These are phyloP conservation scores for Trichoderma atroviride DNA, from an alignment of 2,329 filamentous ascomycete species.

Conservation along the genomic window DNA sequence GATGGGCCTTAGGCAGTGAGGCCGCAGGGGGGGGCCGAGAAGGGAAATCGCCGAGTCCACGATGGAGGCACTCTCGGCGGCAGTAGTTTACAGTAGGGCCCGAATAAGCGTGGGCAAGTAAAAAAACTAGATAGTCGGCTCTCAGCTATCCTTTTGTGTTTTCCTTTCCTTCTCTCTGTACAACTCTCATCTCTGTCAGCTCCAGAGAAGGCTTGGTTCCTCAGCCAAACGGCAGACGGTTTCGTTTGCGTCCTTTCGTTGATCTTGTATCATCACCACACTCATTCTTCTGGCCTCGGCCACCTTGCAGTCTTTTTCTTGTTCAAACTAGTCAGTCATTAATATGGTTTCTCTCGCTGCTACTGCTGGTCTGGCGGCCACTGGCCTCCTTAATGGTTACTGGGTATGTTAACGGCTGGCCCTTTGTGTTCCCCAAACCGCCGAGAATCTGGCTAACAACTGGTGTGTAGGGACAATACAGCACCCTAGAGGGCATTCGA, in stretches of 20 bases:
- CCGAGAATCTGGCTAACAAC: slow-evolving; percentile 1
- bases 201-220: slow-evolving; percentile 37
- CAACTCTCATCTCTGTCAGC: slow-evolving; percentile 33
- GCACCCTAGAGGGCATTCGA: slow-evolving; percentile 37
- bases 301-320: slow-evolving; percentile 40
- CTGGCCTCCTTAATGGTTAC: slow-evolving; percentile 45
- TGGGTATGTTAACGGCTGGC: slow-evolving; percentile 38
- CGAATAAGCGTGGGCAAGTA: slow-evolving; percentile 20
- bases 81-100: slow-evolving; percentile 10
- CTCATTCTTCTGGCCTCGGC: slow-evolving; percentile 36
- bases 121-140: slow-evolving; percentile 25
- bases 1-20: slow-evolving; percentile 21
- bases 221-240: slow-evolving; percentile 40
- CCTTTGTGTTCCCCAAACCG: not conserved
- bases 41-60: slow-evolving; percentile 32
- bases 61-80: slow-evolving; percentile 21
- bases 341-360: slow-evolving; percentile 33
- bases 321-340: slow-evolving; percentile 24
- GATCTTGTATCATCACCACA: slow-evolving; percentile 35
- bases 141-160: slow-evolving; percentile 2
- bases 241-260: slow-evolving; percentile 48
- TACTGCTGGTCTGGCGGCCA: slow-evolving; percentile 31
- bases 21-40: slow-evolving; percentile 29
- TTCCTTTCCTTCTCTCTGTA: slow-evolving; percentile 30
- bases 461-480: slow-evolving; percentile 41